Evolutionary conservation across 352 stramenopile species (phyloP), one percentile per base, ranked within the genome.

Genomic region (Globisporangium rhizosaccharum): DNA sequence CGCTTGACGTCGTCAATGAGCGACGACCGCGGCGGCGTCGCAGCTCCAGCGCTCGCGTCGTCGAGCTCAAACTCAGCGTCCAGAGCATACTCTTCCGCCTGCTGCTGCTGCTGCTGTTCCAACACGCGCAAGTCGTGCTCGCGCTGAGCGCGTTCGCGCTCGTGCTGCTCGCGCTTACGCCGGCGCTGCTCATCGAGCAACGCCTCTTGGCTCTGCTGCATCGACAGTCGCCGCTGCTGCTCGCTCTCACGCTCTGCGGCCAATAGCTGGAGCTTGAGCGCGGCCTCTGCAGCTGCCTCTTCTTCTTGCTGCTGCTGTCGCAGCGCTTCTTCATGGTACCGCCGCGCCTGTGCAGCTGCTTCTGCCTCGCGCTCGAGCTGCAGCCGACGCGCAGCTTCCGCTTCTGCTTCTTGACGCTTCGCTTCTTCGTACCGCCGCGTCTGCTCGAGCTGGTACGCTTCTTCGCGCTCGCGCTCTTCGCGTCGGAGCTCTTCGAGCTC

Each of bases 81-180:
- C 6, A 83, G 57, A 39, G 82, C 68, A 45, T 57, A 61, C 46
- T 66, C 84, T 62, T 49, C 66, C 62, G 63, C 53, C 25, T 75
- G 41, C 79, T 67, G 14, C 9, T 39, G 45, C 52, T 37, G 41
- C 37, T 48, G 59, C 37, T 67, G 45, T 25, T 75, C 70, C 36
- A 59, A 26, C 25, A 75, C 61, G 10, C 51, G 56, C 52, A 87
- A 47, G 28, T 72, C 62, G 44, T 75, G 66, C 51, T 86, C 71
- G 17, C 66, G 73, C 61, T 82, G 72, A 5, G 63, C 54, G 20
- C 78, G 78, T 51, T 83, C 69, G 14, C 75, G 78, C 50, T 84
- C 78, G 50, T 90, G 82, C 56, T 89, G 62, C 54, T 90, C 76
- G 44, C 82, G 79, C 62, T 92, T 92, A 55, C 78, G 72, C 36